Base-by-base conservation (phyloP, 805 yeast species). In the Hanseniaspora pseudoguilliermondii region DNA sequence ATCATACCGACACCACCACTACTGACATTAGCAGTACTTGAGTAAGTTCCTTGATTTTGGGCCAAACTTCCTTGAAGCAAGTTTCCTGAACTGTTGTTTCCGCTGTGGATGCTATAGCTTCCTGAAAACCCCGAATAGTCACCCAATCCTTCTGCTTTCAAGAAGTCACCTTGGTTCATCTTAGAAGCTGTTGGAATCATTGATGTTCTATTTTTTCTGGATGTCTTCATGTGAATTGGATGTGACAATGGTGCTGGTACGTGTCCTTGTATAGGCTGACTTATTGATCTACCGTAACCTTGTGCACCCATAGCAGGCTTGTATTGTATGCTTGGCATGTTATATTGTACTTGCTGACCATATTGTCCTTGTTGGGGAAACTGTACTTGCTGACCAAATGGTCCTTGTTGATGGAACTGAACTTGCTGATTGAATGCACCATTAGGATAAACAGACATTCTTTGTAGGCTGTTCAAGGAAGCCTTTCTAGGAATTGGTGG, bases 171-270 rank as follows among this genome's bases (percentile, higher is more conserved):
- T n/a, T 50, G 41, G 5, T 43, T 50, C 36, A 51, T 38, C 27
- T 46, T 53, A 7, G 56, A 46, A 4, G 56, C 56, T 27, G 50
- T 29, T 9, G 56, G 56, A 4, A 53, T 21, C 66, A 69, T 63
- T 46, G 70, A 67, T 34, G 60, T 59, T 61, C 71, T 66, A 51
- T 69, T 68, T 54, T 69, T 69, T 54, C 72, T 66, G 50, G 71
- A 68, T 1, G 72, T 67, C 38, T 56, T 56, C 13, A 41, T 32
- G 20, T 47, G 52, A 32, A 50, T 53, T 3, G 58, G 55, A 42
- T 41, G 71, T 65, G 32, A 48, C n/a, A 29, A 11, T 15, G 16
- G 6, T 2, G 18, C n/a, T 41, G 41, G 43, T 5, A 18, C 13
- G 20, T 27, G 18, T 15, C 52, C 40, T 20, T 29, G 42, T 20